Evolutionary conservation across 331 rosid genomes (phyloP).

Genomic region (Ulmus americana): DNA sequence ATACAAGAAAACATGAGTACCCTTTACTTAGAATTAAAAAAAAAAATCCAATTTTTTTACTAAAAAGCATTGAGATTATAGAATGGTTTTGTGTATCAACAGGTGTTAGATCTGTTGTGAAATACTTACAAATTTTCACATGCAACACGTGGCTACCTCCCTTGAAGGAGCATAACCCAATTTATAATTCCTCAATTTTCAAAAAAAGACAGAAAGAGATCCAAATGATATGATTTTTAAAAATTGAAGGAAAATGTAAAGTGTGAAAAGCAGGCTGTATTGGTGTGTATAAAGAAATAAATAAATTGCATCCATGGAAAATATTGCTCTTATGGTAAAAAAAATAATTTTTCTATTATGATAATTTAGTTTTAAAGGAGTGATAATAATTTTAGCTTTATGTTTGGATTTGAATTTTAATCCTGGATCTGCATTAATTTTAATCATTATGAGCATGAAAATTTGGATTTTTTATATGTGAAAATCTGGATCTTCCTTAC

Average conservation of each 20-base stretch:
- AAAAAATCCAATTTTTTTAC: neutral
- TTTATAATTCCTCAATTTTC: neutral
- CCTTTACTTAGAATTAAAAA: too few relatives aligned
- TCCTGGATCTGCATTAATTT: neutral
- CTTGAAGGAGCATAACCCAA: neutral
- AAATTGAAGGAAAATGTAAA: neutral
- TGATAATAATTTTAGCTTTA: neutral
- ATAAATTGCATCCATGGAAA: neutral
- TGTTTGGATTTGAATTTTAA: neutral
- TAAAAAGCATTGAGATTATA: neutral
- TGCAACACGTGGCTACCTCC: conserved; percentile 9
- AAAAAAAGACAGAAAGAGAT: too few relatives aligned
- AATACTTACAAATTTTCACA: neutral
- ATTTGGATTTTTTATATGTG: too few relatives aligned
- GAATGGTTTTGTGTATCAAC: neutral
- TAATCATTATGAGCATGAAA: neutral
- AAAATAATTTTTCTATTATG: neutral
- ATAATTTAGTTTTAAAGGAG: neutral
- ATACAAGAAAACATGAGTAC: neutral
- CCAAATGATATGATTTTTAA: too few relatives aligned
- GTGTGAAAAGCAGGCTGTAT: neutral
- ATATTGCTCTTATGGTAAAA: neutral
- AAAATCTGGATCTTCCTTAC: neutral
- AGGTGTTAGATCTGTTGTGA: neutral
- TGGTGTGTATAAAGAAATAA: neutral